Percentiles rank a stretch among this genome's conserved stretches.
phyloP scores from a whole-genome alignment of 2,329 filamentous ascomycete species.

The Pestalotiopsis fici region DNA sequence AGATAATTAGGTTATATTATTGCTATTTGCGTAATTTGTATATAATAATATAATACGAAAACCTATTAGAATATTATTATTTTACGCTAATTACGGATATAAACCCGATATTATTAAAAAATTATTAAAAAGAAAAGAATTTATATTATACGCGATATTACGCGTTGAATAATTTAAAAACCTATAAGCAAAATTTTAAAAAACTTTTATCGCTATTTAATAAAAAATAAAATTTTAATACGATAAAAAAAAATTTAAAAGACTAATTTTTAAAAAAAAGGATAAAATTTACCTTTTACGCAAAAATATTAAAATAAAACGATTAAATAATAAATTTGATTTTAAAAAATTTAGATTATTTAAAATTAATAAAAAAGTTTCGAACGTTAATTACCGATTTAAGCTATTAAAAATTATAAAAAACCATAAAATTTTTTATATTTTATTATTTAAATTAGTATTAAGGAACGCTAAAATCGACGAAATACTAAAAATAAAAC shows the following conservation, averaged over 20 bases:
- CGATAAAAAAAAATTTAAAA: background rate
- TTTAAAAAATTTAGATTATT: background rate
- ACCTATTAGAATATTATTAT: no score
- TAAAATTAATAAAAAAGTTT: background rate
- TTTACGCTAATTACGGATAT: background rate
- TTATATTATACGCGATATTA: slow-evolving; percentile 9
- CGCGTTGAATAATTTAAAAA: slow-evolving; percentile 6
- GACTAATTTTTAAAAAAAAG: background rate
- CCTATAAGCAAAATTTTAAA: no score
- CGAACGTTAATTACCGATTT: background rate
- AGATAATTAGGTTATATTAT: no score
- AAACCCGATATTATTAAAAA: slow-evolving; percentile 3
- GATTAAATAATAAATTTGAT: no score
- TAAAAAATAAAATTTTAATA: background rate
- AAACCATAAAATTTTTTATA: no score
- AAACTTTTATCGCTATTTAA: background rate
- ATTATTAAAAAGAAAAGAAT: slow-evolving; percentile 16
- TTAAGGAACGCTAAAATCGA: no score
- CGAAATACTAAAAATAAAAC: no score
- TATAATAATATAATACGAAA: no score
- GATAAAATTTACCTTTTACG: no score
- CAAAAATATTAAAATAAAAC: background rate
- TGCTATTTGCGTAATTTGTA: no score
- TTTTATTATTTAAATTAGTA: no score
- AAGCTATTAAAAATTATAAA: no score